phyloP scores from a whole-genome alignment of 768 basidiomycete species.

The Leccinum variicolor region DNA sequence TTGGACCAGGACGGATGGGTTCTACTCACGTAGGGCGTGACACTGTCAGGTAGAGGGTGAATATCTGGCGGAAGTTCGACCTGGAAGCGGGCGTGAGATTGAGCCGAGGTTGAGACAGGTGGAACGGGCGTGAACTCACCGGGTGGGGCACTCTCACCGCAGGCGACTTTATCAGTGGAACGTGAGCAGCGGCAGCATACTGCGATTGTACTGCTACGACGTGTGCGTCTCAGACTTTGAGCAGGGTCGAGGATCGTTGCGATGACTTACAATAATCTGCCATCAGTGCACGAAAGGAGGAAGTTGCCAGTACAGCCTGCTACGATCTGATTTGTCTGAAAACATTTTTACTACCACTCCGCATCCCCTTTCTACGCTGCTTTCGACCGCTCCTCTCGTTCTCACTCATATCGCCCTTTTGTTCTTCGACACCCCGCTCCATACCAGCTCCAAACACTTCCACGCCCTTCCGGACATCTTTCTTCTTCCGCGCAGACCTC shows the following conservation, averaged over 20 bases:
- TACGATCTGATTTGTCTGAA: constrained; percentile 43
- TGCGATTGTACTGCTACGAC: constrained; percentile 47
- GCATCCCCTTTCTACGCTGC: constrained; percentile 68
- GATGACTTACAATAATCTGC: constrained; percentile 20
- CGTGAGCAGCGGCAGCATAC: constrained; percentile 69
- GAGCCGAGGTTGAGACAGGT: neutral
- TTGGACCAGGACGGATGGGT: neutral
- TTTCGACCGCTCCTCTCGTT: constrained; percentile 76
- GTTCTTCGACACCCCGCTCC: constrained; percentile 70
- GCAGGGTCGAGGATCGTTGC: neutral
- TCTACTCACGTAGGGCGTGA: constrained; percentile 75
- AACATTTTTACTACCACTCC: constrained; percentile 90
- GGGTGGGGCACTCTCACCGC: constrained; percentile 82
- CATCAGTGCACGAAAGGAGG: constrained; percentile 5
- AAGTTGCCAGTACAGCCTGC: neutral
- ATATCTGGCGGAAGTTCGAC: constrained; percentile 87
- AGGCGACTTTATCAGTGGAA: constrained; percentile 91
- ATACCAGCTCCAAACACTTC: constrained; percentile 86
- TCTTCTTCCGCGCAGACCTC: constrained; percentile 29
- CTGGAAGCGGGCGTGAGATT: constrained; percentile 38
- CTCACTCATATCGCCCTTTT: constrained; percentile 48
- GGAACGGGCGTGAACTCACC: constrained; percentile 38
- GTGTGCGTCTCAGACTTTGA: neutral
- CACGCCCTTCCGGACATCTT: constrained; percentile 51
- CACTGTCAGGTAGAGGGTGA: constrained; percentile 89